Evolutionary conservation across 192 early-diverging fungal genomes (phyloP).

Genomic region (Piromyces sp.): DNA sequence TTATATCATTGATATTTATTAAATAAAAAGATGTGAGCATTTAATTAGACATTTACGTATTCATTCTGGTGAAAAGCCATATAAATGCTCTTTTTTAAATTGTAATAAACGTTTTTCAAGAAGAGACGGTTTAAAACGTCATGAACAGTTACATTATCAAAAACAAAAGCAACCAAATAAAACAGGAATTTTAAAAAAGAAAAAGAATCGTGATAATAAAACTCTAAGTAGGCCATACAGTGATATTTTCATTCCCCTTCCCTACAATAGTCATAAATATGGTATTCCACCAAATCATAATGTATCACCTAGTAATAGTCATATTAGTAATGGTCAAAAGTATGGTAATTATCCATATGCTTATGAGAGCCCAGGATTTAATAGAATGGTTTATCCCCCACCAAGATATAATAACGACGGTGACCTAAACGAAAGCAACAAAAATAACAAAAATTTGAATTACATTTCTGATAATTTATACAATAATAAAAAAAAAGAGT

Average conservation of each 20-base stretch:
- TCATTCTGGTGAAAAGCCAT: background rate
- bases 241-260: too few species aligned
- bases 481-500: too few species aligned
- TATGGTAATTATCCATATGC: too few species aligned
- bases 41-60: background rate
- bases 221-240: background rate
- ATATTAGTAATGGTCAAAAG: too few species aligned
- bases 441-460: too few species aligned
- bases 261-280: background rate
- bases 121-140: background rate
- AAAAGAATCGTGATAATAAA: background rate
- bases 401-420: too few species aligned
- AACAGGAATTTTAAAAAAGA: background rate
- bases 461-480: too few species aligned
- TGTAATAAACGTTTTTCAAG: background rate
- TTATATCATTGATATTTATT: too few species aligned
- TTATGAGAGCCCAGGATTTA: too few species aligned
- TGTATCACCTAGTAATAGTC: too few species aligned
- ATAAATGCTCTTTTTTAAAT: background rate
- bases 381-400: too few species aligned
- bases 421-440: too few species aligned
- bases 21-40: background rate
- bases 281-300: background rate
- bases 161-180: background rate
- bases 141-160: background rate